phyloP scores from a whole-genome alignment of 345 rosid genomes.

The Pugionium dolabratum region DNA sequence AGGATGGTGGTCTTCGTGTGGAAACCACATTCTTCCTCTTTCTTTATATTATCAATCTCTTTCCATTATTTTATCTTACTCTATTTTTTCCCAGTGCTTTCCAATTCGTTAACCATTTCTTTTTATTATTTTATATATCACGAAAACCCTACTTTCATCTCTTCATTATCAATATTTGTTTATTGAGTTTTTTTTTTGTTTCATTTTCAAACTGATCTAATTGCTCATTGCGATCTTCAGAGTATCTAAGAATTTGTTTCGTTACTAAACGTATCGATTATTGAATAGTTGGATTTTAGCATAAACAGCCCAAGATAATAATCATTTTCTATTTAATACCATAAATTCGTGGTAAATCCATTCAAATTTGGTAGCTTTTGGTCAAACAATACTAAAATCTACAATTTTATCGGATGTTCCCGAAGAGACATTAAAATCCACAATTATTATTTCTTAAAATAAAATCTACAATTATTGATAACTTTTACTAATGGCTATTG shows the following conservation, averaged over 20 bases:
- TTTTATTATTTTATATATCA: neutral
- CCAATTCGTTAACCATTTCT: slow-evolving; percentile 41
- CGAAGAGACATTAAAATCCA: too few relatives aligned
- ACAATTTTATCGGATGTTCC: too few relatives aligned
- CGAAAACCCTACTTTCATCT: slow-evolving; percentile 32
- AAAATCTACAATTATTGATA: slow-evolving; percentile 36
- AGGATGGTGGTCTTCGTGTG: slow-evolving; percentile 44
- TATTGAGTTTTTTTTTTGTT: slow-evolving; percentile 15
- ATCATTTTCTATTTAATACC: too few relatives aligned
- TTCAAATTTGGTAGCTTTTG: slow-evolving; percentile 18
- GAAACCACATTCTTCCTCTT: slow-evolving; percentile 45
- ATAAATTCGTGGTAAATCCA: too few relatives aligned
- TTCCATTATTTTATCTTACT: slow-evolving; percentile 32
- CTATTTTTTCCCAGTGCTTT: slow-evolving; percentile 36
- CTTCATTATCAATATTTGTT: too few relatives aligned
- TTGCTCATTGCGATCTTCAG: slow-evolving; percentile 25
- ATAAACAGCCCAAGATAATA: too few relatives aligned
- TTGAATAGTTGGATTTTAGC: too few relatives aligned
- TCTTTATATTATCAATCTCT: slow-evolving; percentile 37
- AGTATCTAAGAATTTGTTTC: slow-evolving; percentile 19
- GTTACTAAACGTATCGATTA: too few relatives aligned
- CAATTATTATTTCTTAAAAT: too few relatives aligned
- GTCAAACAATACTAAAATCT: slow-evolving; percentile 16
- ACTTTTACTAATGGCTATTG: slow-evolving; percentile 38
- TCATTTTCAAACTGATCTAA: slow-evolving; percentile 26